Evolutionary conservation across 768 basidiomycete genomes (phyloP).

Genomic region (Mycena albidolilacea): DNA sequence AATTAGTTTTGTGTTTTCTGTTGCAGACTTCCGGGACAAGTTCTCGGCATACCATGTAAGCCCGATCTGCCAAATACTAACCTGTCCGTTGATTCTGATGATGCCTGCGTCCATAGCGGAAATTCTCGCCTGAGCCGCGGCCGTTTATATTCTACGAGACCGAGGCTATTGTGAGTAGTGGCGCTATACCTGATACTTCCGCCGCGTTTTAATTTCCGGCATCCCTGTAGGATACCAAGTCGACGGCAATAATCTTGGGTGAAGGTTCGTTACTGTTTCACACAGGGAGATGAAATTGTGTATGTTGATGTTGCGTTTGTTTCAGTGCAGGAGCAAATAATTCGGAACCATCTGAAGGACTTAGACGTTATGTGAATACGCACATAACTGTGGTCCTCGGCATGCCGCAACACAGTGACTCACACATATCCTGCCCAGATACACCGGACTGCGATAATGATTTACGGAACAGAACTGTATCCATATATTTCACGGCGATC

Average conservation of each 20-base stretch:
- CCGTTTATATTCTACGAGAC: constrained; percentile 80
- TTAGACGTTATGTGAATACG: constrained; percentile 41
- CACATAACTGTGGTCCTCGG: background rate
- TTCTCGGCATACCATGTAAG: constrained; percentile 64
- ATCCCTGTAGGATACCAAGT: constrained; percentile 54
- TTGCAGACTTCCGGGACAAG: constrained; percentile 64
- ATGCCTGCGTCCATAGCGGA: constrained; percentile 49
- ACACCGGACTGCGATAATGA: background rate
- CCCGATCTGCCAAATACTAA: background rate
- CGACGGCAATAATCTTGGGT: constrained; percentile 56
- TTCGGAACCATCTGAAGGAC: constrained; percentile 56
- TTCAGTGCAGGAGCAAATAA: constrained; percentile 58
- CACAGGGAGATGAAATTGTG: background rate
- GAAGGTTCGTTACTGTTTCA: constrained; percentile 46
- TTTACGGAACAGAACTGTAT: background rate
- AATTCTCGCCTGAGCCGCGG: constrained; percentile 64
- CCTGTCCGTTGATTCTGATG: background rate
- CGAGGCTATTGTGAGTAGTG: constrained; percentile 72
- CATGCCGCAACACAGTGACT: constrained; percentile 1
- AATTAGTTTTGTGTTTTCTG: background rate
- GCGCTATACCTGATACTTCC: background rate
- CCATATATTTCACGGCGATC: constrained; percentile 2
- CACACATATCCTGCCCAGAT: constrained; percentile 15
- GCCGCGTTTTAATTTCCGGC: background rate
- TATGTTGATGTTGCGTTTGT: background rate